Base-by-base conservation (phyloP, 208 protist species). In the Trypanosoma grayi region DNA sequence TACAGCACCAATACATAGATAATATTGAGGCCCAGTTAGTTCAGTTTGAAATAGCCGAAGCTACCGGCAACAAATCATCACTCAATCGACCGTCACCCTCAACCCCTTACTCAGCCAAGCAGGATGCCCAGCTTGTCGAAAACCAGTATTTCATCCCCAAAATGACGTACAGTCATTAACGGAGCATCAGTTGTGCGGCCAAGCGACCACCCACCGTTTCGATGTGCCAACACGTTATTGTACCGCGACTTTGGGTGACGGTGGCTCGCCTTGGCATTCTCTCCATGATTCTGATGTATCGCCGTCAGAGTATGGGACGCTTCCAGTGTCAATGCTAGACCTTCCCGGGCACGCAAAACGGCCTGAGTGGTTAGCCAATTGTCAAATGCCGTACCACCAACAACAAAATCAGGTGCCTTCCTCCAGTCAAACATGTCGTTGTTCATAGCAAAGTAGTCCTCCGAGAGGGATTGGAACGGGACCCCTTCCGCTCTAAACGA, bases 401-500 rank as follows among this genome's bases (percentile, higher is more conserved):
- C 50, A 25, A 77, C 65, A 55, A 77, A 70, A 28, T 60, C 57
- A 53, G 70, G 70, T 28, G 73, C 51, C 0, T 30, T 45, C 22
- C 34, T 37, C 62, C 60, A 75, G 18, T 75, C 48, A 55, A 70
- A 75, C 52, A 66, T 53, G 14, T 41, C 25, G 11, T 44, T 20
- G 25, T 40, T 66, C 51, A 77, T 43, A 6, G 64, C 63, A 65
- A 77, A 77, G 43, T 72, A 77, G 54, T 77, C 70, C 57, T 71
- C 65, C 10, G 65, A 60, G 11, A 65, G 18, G 24, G 44, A 33
- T 39, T 71, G 65, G 55, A 71, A 71, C 4, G 44, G 28, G 4
- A 46, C 25, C 30, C 56, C 65, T 31, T 27, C 8, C 31, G n/a
- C 25, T 10, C 34, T 11, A 40, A 62, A 45, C 4, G 14, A 4